Percentiles rank a stretch among this genome's conserved stretches.
phyloP scores from a whole-genome alignment of 2,329 filamentous ascomycete genomes.

The Pseudocercospora pini-densiflorae region DNA sequence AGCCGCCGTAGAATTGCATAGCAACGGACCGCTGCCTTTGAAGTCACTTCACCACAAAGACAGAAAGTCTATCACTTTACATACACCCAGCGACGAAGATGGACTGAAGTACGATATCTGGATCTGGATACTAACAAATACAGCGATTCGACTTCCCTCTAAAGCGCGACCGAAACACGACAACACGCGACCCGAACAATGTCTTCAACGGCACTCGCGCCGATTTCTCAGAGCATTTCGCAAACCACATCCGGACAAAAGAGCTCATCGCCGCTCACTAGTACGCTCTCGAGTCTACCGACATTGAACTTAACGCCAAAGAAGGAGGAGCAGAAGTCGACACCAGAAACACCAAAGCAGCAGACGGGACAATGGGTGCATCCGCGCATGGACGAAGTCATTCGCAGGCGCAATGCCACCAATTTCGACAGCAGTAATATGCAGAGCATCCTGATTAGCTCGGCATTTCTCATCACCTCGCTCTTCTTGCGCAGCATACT shows the following conservation, averaged over 20 bases:
- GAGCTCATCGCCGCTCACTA: constrained; percentile 14
- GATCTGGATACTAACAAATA: neutral
- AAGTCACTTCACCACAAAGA: neutral
- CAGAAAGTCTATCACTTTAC: neutral
- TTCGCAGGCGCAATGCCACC: constrained; percentile 74
- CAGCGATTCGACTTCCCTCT: neutral
- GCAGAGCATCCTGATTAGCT: constrained; percentile 70
- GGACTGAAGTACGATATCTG: neutral
- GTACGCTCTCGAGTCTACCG: constrained; percentile 13
- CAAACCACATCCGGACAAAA: constrained; percentile 20
- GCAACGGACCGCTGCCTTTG: constrained; percentile 4
- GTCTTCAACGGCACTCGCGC: constrained; percentile 13
- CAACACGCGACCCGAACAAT: constrained; percentile 11
- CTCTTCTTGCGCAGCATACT: constrained; percentile 52
- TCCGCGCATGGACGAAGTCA: constrained; percentile 85
- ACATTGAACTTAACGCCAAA: constrained; percentile 24
- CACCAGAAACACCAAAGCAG: constrained; percentile 59
- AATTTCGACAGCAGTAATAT: constrained; percentile 81
- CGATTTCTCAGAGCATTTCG: constrained; percentile 18
- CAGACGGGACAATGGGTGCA: constrained; percentile 69
- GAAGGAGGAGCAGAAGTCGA: constrained; percentile 23
- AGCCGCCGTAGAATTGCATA: neutral
- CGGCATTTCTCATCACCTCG: constrained; percentile 57
- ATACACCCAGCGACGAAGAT: neutral
- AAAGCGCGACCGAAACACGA: neutral